Percentiles rank a stretch among this genome's conserved stretches.
Evolutionary conservation across 208 protist genomes (phyloP).

Genomic region (Phytomonas serpens): DNA sequence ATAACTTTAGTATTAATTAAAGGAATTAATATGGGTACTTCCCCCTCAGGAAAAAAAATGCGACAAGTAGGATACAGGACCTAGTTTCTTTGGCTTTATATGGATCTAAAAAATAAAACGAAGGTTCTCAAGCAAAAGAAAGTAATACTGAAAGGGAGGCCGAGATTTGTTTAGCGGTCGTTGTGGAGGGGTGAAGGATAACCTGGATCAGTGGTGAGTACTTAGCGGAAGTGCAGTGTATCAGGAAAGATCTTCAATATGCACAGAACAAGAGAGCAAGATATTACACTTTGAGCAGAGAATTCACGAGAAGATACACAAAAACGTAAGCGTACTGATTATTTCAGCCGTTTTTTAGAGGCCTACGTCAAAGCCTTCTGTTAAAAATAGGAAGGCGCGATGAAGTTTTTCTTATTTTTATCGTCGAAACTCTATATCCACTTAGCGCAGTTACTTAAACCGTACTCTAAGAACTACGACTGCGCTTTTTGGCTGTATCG

Average conservation of each 20-base stretch:
- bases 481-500: background rate
- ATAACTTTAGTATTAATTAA: background rate
- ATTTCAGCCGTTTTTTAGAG: background rate
- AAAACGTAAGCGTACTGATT: background rate
- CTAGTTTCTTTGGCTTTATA: background rate
- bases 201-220: background rate
- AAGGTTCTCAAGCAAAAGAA: background rate
- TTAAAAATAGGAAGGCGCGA: background rate
- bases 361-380: background rate
- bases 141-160: background rate
- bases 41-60: constrained; percentile 7
- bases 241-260: background rate
- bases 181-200: background rate
- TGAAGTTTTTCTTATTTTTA: background rate
- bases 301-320: background rate
- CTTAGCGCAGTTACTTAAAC: background rate
- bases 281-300: background rate
- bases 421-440: background rate
- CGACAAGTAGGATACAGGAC: background rate
- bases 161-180: background rate
- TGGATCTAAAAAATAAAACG: constrained; percentile 8
- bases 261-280: background rate
- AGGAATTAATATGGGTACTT: background rate
- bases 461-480: background rate
- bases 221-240: background rate